Conservation (phyloP, 2,329 filamentous ascomycete species). For the Aspergillus brasiliensis region DNA sequence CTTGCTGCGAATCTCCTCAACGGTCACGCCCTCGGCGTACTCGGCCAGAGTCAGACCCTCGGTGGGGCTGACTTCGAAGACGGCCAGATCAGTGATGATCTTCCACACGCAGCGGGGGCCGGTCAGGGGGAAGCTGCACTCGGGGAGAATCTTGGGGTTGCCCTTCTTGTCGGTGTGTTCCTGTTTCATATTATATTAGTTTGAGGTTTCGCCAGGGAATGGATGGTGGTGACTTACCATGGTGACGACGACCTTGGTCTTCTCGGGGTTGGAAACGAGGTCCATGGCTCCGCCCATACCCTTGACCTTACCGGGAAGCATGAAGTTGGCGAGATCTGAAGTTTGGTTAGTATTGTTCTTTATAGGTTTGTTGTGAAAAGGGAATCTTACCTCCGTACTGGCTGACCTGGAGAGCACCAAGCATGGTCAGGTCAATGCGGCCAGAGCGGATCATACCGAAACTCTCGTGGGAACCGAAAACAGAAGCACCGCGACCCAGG, state of each 20-base stretch:
- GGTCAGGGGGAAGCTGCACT: conserved; percentile 66
- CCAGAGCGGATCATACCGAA: conserved; percentile 88
- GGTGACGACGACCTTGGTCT: conserved; percentile 71
- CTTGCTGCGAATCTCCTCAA: conserved; percentile 70
- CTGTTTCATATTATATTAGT: background rate
- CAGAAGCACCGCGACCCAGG: conserved; percentile 71
- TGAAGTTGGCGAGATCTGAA: conserved; percentile 79
- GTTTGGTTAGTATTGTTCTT: conserved; percentile 10
- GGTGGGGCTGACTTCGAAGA: conserved; percentile 72
- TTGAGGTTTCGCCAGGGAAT: too few species aligned
- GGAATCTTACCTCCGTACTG: conserved; percentile 59
- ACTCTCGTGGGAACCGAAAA: conserved; percentile 78
- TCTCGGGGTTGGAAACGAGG: conserved; percentile 70
- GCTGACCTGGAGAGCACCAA: conserved; percentile 79
- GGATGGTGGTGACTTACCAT: conserved; percentile 45
- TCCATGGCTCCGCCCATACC: conserved; percentile 83
- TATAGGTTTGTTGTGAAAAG: background rate
- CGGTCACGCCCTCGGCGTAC: conserved; percentile 67
- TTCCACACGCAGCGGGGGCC: conserved; percentile 67
- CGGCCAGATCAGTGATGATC: conserved; percentile 72
- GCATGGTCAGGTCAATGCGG: conserved; percentile 79
- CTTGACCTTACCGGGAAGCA: conserved; percentile 84
- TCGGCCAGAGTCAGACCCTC: conserved; percentile 61
- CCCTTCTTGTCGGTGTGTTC: conserved; percentile 73
- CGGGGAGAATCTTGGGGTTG: conserved; percentile 64